phyloP scores from a whole-genome alignment of 2,329 filamentous ascomycete species.

The Alternaria viburni region DNA sequence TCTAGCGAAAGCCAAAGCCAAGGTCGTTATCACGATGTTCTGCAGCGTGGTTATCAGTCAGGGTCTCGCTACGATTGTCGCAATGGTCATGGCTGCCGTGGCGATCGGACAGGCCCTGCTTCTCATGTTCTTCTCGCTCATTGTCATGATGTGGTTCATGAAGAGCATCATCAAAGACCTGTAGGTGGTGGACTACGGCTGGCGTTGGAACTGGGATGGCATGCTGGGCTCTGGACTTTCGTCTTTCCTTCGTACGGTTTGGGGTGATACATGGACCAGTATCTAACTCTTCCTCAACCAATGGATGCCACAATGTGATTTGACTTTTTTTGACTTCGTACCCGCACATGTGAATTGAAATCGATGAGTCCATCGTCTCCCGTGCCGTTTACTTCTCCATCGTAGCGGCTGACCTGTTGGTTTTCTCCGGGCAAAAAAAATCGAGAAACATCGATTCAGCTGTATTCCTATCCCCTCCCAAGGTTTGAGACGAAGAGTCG shows the following conservation, averaged over 20 bases:
- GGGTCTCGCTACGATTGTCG: neutral
- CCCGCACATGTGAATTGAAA: neutral
- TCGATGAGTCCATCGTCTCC: neutral
- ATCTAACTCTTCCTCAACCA: neutral
- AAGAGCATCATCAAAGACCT: neutral
- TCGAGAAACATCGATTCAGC: neutral
- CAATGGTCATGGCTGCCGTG: neutral
- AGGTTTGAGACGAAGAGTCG: fast-evolving
- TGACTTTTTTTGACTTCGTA: neutral
- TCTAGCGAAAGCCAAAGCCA: neutral
- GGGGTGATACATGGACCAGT: neutral
- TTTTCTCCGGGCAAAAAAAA: neutral
- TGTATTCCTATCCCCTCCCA: fast-evolving
- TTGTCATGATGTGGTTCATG: neutral
- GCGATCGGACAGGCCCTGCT: neutral
- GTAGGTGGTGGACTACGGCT: neutral
- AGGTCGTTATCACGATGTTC: neutral
- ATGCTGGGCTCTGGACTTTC: neutral
- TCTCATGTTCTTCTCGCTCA: neutral
- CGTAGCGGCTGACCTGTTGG: fast-evolving
- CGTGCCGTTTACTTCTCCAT: neutral
- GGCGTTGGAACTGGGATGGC: neutral
- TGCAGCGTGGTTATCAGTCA: neutral
- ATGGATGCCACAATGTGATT: neutral
- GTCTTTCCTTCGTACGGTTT: neutral